Evolutionary conservation across 805 yeast genomes (phyloP), one percentile per base, ranked within the genome.

Genomic region (Zygotorulaspora sp.): DNA sequence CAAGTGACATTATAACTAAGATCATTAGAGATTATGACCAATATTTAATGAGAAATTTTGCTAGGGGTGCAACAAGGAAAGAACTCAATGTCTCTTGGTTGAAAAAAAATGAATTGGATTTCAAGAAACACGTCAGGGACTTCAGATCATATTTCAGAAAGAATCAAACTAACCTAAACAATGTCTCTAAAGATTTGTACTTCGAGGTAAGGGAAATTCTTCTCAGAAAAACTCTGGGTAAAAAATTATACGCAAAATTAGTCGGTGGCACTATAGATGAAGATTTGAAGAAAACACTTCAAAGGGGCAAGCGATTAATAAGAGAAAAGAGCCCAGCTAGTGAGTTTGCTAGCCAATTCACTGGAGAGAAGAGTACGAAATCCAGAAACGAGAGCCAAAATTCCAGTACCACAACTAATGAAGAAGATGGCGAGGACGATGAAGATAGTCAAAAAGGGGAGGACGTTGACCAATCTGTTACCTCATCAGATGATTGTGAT

Each of bases 21-120:
- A 86, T 92, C 52, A 89, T 92, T 52, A 76, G 92, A 52, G 97
- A 92, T 65, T 92, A 92, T 65, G 98, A 92, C 68, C 87, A 89
- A 66, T 92, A 92, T 63, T 70, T 92, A 62, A 83, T 90, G 92
- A 78, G 98, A 60, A 92, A 92, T 67, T 90, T 92, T 64, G 96
- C 96, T 11, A 76, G 98, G 49, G 98, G 98, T 32, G 97, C 96
- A 8, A 84, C 97, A 2, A 75, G 98, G 57, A 87, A 92, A 61
- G 98, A 92, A 56, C 75, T 92, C 54, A 92, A 92, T 57, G 97
- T 92, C 14, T 83, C 95, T 20, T 92, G 98, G 98, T 72, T 92
- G 52, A 92, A 92, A 67, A 92, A 92, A 65, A 92, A 92, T 62
- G 98, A 92, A 67, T 71, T 92, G 51, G 98, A 92, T 47, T 75